Base-by-base conservation (phyloP, 2,329 filamentous ascomycete species). In the Ilyonectria mors-panacis region DNA sequence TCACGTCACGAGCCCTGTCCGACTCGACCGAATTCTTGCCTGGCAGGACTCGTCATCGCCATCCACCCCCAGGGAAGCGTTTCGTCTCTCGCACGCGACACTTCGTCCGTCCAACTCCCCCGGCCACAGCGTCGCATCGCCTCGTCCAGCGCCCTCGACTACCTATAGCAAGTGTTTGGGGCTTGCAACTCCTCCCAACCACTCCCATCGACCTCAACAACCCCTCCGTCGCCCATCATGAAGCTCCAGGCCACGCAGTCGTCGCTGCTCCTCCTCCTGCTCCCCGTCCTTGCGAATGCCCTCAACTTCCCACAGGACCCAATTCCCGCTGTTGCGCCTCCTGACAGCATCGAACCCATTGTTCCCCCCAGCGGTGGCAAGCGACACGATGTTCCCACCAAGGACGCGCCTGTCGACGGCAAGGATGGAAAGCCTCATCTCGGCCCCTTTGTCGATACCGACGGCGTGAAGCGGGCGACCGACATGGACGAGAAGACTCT, bases 371-470 rank as follows among this genome's bases (percentile, higher is more conserved):
- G 4, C n/a, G 74, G 77, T 50, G 70, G 70, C 48, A 83, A 81
- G 68, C 82, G 81, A 59, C 77, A 78, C 58, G 77, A 78, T 33
- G 65, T 83, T 10, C 84, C 85, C 35, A 86, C 84, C 64, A 94
- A 94, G 79, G 92, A 96, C 83, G 94, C 93, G 63, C 95, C 95
- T 0, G 92, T 98, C 21, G 96, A 98, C 79, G 95, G 95, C 51
- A 92, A 93, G 75, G 96, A 98, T 82, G 96, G 96, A 54, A 96
- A 95, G 83, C 96, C 96, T 53, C 95, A 98, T 78, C 89, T 92
- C 21, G 96, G 96, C 2, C 96, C 96, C 6, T 91, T 89, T 77
- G 90, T 95, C 64, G 89, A 91, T 68, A 87, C 85, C 17, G 80
- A 82, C 50, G 81, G 80, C 13, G 4, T 74, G 76, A 63, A 55